Conservation (phyloP, 2,329 filamentous ascomycete species). For the Zasmidium cellare region DNA sequence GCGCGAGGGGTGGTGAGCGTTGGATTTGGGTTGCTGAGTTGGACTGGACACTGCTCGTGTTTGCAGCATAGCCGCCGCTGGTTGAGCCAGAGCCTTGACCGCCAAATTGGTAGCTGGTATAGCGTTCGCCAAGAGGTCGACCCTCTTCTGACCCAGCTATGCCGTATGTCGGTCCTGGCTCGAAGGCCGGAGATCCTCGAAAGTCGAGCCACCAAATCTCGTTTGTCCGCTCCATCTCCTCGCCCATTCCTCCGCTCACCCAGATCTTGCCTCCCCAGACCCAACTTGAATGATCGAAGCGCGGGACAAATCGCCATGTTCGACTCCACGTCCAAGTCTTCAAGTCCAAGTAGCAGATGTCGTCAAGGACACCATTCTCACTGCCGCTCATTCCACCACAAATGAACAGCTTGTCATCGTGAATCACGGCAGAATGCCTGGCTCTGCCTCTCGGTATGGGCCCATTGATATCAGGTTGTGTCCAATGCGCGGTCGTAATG, state of each 20-base stretch:
- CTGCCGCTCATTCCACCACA: constrained; percentile 93
- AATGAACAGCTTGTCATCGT: constrained; percentile 96
- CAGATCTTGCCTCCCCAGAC: constrained; percentile 90
- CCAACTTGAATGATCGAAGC: constrained; percentile 94
- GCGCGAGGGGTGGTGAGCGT: constrained; percentile 60
- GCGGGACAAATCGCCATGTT: constrained; percentile 89
- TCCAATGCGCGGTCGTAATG: constrained; percentile 92
- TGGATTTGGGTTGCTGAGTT: constrained; percentile 45
- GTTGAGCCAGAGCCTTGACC: constrained; percentile 35
- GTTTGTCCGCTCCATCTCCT: constrained; percentile 94
- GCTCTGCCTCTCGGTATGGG: constrained; percentile 86
- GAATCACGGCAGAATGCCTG: constrained; percentile 87
- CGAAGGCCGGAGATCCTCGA: constrained; percentile 81
- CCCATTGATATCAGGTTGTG: constrained; percentile 82
- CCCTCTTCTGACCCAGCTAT: constrained; percentile 34
- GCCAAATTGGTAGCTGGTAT: constrained; percentile 25
- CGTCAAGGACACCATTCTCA: constrained; percentile 88
- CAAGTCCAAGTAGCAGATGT: constrained; percentile 93
- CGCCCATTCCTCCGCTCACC: constrained; percentile 93
- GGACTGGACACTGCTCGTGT: constrained; percentile 62
- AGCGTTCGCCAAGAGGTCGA: constrained; percentile 34
- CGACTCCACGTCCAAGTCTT: constrained; percentile 98
- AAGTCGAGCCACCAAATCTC: constrained; percentile 98
- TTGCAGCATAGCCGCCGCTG: constrained; percentile 68
- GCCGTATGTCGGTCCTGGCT: constrained; percentile 34